Base-by-base conservation (phyloP, 768 basidiomycete species). In the Lactarius hatsudake region DNA sequence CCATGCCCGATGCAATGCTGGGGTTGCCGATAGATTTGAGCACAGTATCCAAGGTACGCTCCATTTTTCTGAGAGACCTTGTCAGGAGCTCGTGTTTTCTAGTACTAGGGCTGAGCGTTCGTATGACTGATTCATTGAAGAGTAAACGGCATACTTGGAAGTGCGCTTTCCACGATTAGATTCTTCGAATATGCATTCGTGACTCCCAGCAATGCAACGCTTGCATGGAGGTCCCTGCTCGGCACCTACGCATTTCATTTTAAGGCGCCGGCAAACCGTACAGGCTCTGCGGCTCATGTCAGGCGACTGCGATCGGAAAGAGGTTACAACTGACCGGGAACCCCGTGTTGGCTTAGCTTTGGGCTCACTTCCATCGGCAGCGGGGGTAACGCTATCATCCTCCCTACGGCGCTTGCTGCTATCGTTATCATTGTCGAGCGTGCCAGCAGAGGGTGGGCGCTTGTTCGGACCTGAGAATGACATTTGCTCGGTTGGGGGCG, bases 101-200 rank as follows among this genome's bases (percentile, higher is more conserved):
- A 76, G 71, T 77, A 71, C 74, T 77, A 26, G 32, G 45, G 59
- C 73, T 74, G 68, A 74, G 68, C 73, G 75, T 72, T 73, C 67
- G 73, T 70, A 62, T 38, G 51, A 65, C 72, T 63, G 56, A 71
- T 67, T 53, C 59, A 36, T 60, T 34, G 28, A 62, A 54, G 51
- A 62, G 66, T 56, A 26, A 58, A 26, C 61, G 26, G 72, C 83
- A 70, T 77, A 93, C 92, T 92, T 93, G 63, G 89, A 84, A 26
- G 90, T 86, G 13, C 93, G 87, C 76, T 96, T 96, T 51, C 97
- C 97, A 58, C 97, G 85, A 75, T 98, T 96, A 2, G 91, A 94
- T 76, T 98, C 96, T 79, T 98, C 95, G 70, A 99, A 98, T 54
- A 97, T 86, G 74, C 97, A 99, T 72, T 96, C 93, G 73, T 96